Conservation (phyloP, 305 asterid genomes). For the Solanum hybrid region DNA sequence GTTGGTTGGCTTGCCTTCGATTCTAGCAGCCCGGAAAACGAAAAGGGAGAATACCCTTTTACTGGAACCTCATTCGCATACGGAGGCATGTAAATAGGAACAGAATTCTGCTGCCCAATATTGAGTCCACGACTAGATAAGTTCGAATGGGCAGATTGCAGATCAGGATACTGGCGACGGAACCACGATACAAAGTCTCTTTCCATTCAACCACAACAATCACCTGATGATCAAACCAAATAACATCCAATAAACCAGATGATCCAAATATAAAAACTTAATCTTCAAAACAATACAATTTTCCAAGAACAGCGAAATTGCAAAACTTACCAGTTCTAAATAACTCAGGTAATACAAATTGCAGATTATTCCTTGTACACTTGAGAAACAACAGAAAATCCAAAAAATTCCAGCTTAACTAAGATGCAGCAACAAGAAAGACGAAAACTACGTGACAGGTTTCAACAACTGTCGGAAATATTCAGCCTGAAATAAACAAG, state of each 20-base stretch:
- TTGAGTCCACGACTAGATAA: constrained; percentile 21
- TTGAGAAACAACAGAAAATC: constrained; percentile 31
- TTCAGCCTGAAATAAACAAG: constrained; percentile 62
- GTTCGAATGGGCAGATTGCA: constrained; percentile 18
- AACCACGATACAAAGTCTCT: constrained; percentile 41
- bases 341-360: constrained; percentile 20
- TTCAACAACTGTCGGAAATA: constrained; percentile 85
- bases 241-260: background rate
- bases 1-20: constrained; percentile 21
- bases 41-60: constrained; percentile 28
- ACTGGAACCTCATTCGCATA: constrained; percentile 26
- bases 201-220: constrained; percentile 64
- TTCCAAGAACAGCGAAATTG: background rate
- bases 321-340: constrained; percentile 21
- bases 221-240: constrained; percentile 28
- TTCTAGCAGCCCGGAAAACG: background rate
- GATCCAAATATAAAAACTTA: background rate
- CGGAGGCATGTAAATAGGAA: constrained; percentile 29
- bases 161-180: constrained; percentile 23
- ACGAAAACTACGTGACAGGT: constrained; percentile 82
- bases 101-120: constrained; percentile 20
- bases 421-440: constrained; percentile 28
- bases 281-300: background rate
- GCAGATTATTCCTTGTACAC: constrained; percentile 28
- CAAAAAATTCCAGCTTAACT: constrained; percentile 48